Evolutionary conservation across 2,329 filamentous ascomycete genomes (phyloP).

Genomic region (Phyllosticta capitalensis): DNA sequence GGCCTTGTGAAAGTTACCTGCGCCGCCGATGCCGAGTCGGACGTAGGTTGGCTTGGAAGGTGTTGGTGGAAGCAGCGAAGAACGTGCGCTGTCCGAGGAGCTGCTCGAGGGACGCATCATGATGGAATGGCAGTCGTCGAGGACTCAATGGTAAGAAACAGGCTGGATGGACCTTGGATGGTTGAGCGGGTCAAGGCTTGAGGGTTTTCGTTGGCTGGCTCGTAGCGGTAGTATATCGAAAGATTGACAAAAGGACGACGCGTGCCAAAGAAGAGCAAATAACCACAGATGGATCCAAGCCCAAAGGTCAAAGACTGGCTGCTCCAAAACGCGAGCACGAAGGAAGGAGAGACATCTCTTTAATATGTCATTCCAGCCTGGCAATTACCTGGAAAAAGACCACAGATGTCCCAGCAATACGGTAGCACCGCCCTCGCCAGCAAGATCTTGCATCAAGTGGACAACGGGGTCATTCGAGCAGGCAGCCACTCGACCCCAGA

Average conservation of each 20-base stretch:
- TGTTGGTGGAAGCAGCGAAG: not conserved
- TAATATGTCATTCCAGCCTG: not conserved
- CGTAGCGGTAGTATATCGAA: not conserved
- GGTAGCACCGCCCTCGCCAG: not conserved
- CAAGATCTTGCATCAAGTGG: not conserved
- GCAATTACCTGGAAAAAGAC: not conserved
- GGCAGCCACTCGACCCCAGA: not conserved
- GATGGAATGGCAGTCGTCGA: not conserved
- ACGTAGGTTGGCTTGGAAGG: slow-evolving; percentile 12
- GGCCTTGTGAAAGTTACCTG: slow-evolving; percentile 18
- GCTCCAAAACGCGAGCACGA: not conserved
- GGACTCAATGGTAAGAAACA: not conserved
- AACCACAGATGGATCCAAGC: not conserved
- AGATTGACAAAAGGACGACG: not conserved
- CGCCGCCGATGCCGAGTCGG: slow-evolving; percentile 17
- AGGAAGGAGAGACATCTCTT: not conserved
- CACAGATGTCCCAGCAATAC: not conserved
- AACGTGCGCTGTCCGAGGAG: slow-evolving; percentile 2
- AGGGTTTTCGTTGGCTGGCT: not conserved
- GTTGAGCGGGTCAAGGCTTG: not conserved
- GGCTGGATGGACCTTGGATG: not conserved
- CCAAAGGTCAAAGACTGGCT: not conserved
- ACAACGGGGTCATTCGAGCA: not conserved
- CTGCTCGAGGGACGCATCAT: slow-evolving; percentile 2
- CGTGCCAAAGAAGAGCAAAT: not conserved